Evolutionary conservation across 768 basidiomycete genomes (phyloP).

Genomic region (Boletus rubescentipes): DNA sequence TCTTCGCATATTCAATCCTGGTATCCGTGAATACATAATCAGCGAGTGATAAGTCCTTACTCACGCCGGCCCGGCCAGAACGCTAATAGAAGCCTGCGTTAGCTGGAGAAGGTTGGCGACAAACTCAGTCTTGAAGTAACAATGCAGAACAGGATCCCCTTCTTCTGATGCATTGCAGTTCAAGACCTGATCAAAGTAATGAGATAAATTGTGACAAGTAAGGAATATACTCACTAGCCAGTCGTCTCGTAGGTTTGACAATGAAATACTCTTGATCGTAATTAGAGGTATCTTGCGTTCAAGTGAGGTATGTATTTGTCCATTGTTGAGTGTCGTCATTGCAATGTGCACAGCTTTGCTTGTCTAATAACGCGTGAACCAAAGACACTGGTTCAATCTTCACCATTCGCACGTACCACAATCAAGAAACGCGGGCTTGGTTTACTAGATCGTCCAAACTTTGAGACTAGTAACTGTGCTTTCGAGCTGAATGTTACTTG

Average conservation of each 20-base stretch:
- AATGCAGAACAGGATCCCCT: constrained; percentile 90
- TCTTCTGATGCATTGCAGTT: constrained; percentile 83
- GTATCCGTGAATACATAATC: constrained; percentile 13
- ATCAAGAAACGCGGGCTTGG: constrained; percentile 88
- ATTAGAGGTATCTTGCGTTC: constrained; percentile 90
- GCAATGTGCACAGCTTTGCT: constrained; percentile 80
- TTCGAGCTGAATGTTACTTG: constrained; percentile 81
- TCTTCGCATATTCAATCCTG: constrained; percentile 90
- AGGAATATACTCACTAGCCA: constrained; percentile 69
- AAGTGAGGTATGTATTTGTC: constrained; percentile 51
- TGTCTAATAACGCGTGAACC: constrained; percentile 18
- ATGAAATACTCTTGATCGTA: constrained; percentile 80
- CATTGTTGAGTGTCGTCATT: constrained; percentile 60
- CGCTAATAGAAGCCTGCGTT: constrained; percentile 71
- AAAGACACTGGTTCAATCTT: background rate
- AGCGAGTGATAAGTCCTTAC: constrained; percentile 29
- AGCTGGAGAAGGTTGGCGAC: constrained; percentile 76
- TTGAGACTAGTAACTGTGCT: constrained; percentile 82
- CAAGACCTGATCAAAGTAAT: constrained; percentile 54
- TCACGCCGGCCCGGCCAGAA: constrained; percentile 77
- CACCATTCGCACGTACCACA: constrained; percentile 55
- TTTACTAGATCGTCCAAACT: constrained; percentile 84
- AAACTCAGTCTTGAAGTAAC: constrained; percentile 95
- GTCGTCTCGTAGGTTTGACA: constrained; percentile 91
- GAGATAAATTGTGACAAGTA: background rate